These are phyloP conservation scores for Pestalotiopsis sp. DNA, from an alignment of 2,329 filamentous ascomycete genomes.

Conservation along the genomic window DNA sequence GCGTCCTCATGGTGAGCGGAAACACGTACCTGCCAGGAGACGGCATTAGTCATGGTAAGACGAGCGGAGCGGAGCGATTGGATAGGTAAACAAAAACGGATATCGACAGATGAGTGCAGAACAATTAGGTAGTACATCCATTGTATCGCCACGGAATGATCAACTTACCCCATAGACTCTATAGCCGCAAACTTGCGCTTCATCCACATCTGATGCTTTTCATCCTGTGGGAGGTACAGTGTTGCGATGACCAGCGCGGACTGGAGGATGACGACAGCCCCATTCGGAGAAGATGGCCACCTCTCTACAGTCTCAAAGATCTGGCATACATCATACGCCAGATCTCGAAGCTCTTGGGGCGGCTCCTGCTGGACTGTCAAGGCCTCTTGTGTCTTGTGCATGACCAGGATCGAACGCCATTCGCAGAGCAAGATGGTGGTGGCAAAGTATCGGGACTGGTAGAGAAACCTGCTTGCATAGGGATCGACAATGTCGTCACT, in stretches of 20 bases:
- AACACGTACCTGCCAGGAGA: slow-evolving; percentile 73
- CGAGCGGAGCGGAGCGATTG: neutral
- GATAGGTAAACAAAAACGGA: too few relatives aligned
- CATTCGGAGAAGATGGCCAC: slow-evolving; percentile 71
- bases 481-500: slow-evolving; percentile 74
- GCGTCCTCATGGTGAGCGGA: slow-evolving; percentile 70
- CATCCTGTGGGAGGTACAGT: slow-evolving; percentile 78
- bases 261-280: slow-evolving; percentile 73
- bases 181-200: slow-evolving; percentile 77
- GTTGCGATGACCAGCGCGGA: slow-evolving; percentile 75
- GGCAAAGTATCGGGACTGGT: slow-evolving; percentile 70
- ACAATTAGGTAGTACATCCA: too few relatives aligned
- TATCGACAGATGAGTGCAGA: too few relatives aligned
- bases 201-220: slow-evolving; percentile 75
- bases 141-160: neutral
- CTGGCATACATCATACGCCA: slow-evolving; percentile 73
- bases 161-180: slow-evolving; percentile 75
- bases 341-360: slow-evolving; percentile 56
- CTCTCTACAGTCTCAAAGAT: slow-evolving; percentile 78
- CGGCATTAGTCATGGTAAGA: slow-evolving; percentile 10
- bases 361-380: slow-evolving; percentile 54
- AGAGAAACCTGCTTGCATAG: slow-evolving; percentile 70
- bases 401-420: slow-evolving; percentile 76
- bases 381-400: slow-evolving; percentile 77
- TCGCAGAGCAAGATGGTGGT: slow-evolving; percentile 78